These are phyloP conservation scores for Phytophthora boehmeriae DNA, from an alignment of 352 stramenopile genomes.

Conservation along the genomic window DNA sequence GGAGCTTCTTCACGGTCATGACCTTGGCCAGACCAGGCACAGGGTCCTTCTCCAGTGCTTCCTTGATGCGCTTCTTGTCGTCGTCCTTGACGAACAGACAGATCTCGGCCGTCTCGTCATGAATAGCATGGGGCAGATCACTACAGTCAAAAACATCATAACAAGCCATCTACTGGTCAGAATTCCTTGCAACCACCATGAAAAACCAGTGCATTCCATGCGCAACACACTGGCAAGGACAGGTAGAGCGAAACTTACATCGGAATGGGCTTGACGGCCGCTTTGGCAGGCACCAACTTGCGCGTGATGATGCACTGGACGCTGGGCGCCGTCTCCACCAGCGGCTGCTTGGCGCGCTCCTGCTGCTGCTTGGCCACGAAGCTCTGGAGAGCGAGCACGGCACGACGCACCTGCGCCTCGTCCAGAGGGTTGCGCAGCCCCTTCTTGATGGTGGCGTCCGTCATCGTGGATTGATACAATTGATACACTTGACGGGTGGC, in stretches of 20 bases:
- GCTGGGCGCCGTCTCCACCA: conserved; percentile 63
- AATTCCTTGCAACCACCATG: conserved; percentile 7
- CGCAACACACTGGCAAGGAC: not conserved
- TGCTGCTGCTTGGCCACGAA: conserved; percentile 55
- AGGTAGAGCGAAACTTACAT: conserved; percentile 43
- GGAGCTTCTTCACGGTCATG: conserved; percentile 84
- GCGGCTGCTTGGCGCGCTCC: conserved; percentile 53
- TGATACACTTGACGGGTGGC: not conserved
- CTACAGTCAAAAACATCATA: conserved; percentile 30
- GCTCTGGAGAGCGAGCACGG: conserved; percentile 68
- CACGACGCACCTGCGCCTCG: conserved; percentile 74
- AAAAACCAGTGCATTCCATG: not conserved
- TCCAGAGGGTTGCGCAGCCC: conserved; percentile 74
- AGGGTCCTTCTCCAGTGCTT: conserved; percentile 58
- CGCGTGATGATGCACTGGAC: conserved; percentile 79
- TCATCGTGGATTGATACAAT: conserved; percentile 6
- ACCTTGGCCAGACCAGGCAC: conserved; percentile 70
- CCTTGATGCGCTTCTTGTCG: conserved; percentile 87
- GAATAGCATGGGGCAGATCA: conserved; percentile 62
- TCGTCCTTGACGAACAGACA: conserved; percentile 86
- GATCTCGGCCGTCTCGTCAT: conserved; percentile 63
- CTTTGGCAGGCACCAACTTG: conserved; percentile 71
- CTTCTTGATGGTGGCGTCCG: conserved; percentile 51
- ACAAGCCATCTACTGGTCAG: conserved; percentile 12
- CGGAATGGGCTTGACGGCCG: conserved; percentile 71